A percentile compares a stretch with the other conserved stretches of the same genome.
phyloP scores from a whole-genome alignment of 148 eudicot genomes.

The Selenicereus undatus region DNA sequence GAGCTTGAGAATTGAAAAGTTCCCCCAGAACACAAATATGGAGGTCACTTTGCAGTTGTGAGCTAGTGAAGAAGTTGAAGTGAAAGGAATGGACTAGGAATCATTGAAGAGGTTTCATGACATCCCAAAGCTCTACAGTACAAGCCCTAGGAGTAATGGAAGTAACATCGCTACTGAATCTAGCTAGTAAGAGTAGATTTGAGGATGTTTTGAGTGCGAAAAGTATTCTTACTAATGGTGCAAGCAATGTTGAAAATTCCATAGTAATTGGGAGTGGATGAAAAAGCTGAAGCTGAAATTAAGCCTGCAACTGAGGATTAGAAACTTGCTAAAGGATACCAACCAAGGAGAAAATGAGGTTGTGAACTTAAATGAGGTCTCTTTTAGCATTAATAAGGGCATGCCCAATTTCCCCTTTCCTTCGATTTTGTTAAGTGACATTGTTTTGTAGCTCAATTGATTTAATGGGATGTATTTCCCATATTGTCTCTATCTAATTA shows the following conservation, averaged over 20 bases:
- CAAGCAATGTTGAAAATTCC: conserved; percentile 10
- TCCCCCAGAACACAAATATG: conserved; percentile 6
- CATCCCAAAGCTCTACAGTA: neutral
- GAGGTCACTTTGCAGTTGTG: conserved; percentile 16
- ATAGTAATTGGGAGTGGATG: neutral
- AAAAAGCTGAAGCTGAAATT: neutral
- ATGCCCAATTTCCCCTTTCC: conserved; percentile 7
- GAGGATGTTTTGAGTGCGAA: neutral
- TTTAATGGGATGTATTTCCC: neutral
- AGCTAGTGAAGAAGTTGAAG: conserved; percentile 15
- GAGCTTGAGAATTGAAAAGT: neutral
- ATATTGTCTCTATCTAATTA: neutral
- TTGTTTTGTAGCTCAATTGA: neutral
- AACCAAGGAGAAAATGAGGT: neutral
- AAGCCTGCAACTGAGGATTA: no score
- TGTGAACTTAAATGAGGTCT: neutral
- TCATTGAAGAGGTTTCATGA: conserved; percentile 3
- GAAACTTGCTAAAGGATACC: neutral
- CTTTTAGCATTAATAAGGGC: conserved; percentile 11
- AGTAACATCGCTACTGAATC: conserved; percentile 8
- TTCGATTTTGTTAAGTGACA: neutral
- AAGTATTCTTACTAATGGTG: neutral
- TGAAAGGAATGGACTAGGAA: conserved; percentile 1
- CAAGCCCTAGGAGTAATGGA: conserved; percentile 6
- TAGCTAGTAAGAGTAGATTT: no score